Evolutionary conservation across 805 yeast genomes (phyloP).

Genomic region (Saccharomycopsis fodiens): DNA sequence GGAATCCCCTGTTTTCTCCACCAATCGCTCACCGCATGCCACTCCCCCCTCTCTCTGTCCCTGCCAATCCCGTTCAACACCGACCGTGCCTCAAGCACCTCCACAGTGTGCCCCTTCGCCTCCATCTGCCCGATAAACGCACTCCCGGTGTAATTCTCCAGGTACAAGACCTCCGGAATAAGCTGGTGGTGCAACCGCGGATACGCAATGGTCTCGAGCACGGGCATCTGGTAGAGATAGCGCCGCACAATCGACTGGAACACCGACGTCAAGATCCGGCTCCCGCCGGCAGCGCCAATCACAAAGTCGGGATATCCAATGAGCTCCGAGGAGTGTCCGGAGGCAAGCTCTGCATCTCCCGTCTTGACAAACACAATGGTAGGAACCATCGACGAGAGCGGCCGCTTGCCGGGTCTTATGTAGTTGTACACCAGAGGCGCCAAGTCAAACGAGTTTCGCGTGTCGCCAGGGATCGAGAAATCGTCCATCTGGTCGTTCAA

Average conservation of each 20-base stretch:
- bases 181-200: conserved; percentile 90
- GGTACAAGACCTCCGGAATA: conserved; percentile 57
- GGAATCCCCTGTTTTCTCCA: conserved; percentile 85
- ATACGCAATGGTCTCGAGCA: conserved; percentile 63
- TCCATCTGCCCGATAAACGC: conserved; percentile 32
- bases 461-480: conserved; percentile 62
- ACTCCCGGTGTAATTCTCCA: conserved; percentile 48
- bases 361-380: conserved; percentile 46
- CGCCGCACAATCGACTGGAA: conserved; percentile 70
- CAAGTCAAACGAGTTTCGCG: conserved; percentile 66
- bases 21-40: conserved; percentile 79
- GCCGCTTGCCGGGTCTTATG: conserved; percentile 69
- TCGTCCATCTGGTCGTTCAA: conserved; percentile 94
- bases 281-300: conserved; percentile 94
- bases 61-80: conserved; percentile 51
- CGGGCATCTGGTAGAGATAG: conserved; percentile 47
- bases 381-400: conserved; percentile 79
- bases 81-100: conserved; percentile 37
- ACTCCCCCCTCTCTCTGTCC: conserved; percentile 29
- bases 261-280: conserved; percentile 74
- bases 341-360: conserved; percentile 13
- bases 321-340: too few species aligned
- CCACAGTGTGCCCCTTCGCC: conserved; percentile 43
- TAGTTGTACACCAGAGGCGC: conserved; percentile 77
- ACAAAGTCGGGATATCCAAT: conserved; percentile 50